phyloP scores from a whole-genome alignment of 1,284 basidiomycete species.

The Ustilago nuda region DNA sequence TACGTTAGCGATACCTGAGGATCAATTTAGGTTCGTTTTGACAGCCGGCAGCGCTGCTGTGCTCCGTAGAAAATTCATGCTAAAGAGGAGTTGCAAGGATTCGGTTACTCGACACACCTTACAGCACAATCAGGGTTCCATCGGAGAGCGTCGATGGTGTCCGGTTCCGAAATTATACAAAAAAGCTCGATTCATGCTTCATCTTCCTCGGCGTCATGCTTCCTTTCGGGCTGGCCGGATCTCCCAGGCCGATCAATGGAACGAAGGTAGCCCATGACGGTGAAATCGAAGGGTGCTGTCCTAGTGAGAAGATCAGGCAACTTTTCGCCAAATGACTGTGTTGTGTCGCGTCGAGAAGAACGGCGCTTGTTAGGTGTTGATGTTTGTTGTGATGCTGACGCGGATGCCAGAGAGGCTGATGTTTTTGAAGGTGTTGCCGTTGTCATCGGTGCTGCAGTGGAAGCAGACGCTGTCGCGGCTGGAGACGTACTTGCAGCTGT shows the following conservation, averaged over 20 bases:
- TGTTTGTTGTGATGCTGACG: background rate
- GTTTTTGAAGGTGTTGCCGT: background rate
- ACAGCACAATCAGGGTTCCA: background rate
- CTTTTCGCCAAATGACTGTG: constrained; percentile 47
- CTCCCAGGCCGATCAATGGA: constrained; percentile 34
- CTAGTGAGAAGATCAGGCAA: constrained; percentile 34
- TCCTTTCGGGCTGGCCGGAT: background rate
- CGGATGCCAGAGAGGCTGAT: background rate
- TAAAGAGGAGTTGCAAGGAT: constrained; percentile 2
- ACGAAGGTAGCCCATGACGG: constrained; percentile 40
- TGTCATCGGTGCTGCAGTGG: background rate
- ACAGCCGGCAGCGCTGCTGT: background rate
- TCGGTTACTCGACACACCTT: background rate
- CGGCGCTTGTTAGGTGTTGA: constrained; percentile 23
- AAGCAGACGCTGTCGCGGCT: background rate
- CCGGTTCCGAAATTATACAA: background rate
- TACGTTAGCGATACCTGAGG: background rate
- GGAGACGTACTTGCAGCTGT: background rate
- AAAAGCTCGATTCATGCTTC: constrained; percentile 4
- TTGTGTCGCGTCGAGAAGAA: constrained; percentile 26
- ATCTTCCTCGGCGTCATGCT: background rate
- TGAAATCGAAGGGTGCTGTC: constrained; percentile 30
- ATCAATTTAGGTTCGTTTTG: background rate
- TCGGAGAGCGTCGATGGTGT: background rate
- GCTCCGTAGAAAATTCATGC: constrained; percentile 6